phyloP scores from a whole-genome alignment of 257 asterid species.

The Ligustrum vulgare region DNA sequence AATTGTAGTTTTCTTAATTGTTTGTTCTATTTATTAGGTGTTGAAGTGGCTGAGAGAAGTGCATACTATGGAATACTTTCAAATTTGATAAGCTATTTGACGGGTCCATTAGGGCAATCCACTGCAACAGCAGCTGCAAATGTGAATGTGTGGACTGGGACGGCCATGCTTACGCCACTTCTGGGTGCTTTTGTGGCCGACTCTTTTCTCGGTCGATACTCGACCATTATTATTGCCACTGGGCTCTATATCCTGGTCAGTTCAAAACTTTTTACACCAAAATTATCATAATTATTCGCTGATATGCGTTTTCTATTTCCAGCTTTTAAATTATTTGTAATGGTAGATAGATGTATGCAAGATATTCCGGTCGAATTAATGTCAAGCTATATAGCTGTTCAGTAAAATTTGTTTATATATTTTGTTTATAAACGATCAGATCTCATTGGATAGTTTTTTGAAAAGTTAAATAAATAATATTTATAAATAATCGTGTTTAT shows the following conservation, averaged over 20 bases:
- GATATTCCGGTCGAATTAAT: not conserved
- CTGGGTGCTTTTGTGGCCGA: conserved; percentile 35
- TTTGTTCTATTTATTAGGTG: not conserved
- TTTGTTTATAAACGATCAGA: too few species aligned
- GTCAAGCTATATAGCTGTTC: not conserved
- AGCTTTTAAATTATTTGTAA: not conserved
- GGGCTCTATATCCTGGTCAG: conserved; percentile 27
- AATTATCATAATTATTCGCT: not conserved
- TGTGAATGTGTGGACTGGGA: conserved; percentile 30
- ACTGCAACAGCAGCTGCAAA: conserved; percentile 29
- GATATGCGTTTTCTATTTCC: not conserved
- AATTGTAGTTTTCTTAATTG: not conserved
- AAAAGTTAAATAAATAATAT: too few species aligned
- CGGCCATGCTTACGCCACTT: conserved; percentile 28
- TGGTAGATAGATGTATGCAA: not conserved
- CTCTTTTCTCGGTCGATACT: conserved; percentile 26
- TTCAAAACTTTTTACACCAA: not conserved
- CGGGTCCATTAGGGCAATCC: conserved; percentile 32
- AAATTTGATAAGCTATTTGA: conserved; percentile 32
- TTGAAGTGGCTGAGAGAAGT: conserved; percentile 35
- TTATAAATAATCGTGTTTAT: too few species aligned
- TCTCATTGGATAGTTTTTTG: too few species aligned
- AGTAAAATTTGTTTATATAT: too few species aligned
- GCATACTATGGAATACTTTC: conserved; percentile 32
- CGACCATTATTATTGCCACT: conserved; percentile 24